Conservation (phyloP, 129 eudicot genomes). For the Logfia minima region DNA sequence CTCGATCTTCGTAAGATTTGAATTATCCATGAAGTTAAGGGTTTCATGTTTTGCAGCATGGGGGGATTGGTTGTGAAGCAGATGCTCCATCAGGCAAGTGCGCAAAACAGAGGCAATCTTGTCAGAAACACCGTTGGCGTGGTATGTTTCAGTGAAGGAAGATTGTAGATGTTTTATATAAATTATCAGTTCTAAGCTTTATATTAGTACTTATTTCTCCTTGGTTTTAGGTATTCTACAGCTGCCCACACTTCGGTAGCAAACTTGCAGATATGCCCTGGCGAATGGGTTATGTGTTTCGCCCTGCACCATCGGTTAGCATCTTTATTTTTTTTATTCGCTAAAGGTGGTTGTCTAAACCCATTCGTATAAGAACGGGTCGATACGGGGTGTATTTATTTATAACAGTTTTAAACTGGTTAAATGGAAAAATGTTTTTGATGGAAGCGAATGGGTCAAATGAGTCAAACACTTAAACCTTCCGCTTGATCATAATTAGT, state of each 20-base stretch:
- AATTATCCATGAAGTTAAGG: neutral
- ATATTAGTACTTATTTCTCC: neutral
- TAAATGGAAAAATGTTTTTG: neutral
- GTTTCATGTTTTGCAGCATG: slow-evolving; percentile 57
- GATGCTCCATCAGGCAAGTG: slow-evolving; percentile 87
- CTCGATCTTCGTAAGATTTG: neutral
- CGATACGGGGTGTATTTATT: neutral
- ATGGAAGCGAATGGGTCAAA: neutral
- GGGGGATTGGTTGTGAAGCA: slow-evolving; percentile 99
- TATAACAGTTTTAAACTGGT: neutral
- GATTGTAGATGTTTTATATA: neutral
- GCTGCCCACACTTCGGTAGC: slow-evolving; percentile 99
- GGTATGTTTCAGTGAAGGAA: slow-evolving; percentile 48
- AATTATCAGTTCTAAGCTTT: neutral
- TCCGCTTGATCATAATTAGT: neutral
- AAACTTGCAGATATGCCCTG: slow-evolving; percentile 99
- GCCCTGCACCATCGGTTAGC: slow-evolving; percentile 91
- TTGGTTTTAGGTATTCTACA: slow-evolving; percentile 75
- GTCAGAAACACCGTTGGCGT: slow-evolving; percentile 84
- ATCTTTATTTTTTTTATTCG: neutral
- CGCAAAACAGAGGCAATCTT: slow-evolving; percentile 65
- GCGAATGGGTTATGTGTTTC: slow-evolving; percentile 96
- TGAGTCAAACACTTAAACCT: neutral
- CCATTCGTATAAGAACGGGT: neutral
- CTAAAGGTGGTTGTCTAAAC: neutral